Evolutionary conservation across 2,329 filamentous ascomycete genomes (phyloP).

Genomic region (Alternaria viburni): DNA sequence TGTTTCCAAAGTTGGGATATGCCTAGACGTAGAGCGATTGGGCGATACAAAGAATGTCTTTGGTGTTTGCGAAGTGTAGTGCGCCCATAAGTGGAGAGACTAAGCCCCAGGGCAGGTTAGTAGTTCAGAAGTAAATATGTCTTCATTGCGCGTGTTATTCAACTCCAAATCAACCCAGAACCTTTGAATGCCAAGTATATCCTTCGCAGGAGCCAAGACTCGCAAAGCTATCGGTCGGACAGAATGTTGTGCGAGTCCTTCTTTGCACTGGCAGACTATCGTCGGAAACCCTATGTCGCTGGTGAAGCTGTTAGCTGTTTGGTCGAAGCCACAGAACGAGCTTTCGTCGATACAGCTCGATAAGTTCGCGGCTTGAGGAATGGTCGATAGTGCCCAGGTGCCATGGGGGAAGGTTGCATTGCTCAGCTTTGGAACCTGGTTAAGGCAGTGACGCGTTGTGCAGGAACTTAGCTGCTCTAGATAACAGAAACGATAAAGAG

Average conservation of each 20-base stretch:
- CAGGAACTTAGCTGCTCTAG: not conserved
- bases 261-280: not conserved
- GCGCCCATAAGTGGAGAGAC: not conserved
- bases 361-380: not conserved
- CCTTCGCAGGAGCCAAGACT: slow-evolving; percentile 23
- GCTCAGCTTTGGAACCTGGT: not conserved
- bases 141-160: not conserved
- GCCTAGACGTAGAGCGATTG: not conserved
- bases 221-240: not conserved
- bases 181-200: slow-evolving; percentile 32
- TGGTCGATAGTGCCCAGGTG: not conserved
- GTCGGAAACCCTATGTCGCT: not conserved
- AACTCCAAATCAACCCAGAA: not conserved
- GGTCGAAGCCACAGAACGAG: not conserved
- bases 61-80: not conserved
- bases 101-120: not conserved
- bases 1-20: not conserved
- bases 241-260: not conserved
- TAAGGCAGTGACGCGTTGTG: not conserved
- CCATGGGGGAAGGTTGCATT: not conserved
- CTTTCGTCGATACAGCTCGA: not conserved
- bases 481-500: not conserved
- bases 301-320: not conserved
- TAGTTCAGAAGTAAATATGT: not conserved
- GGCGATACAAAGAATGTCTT: not conserved